These are phyloP conservation scores for Bonia amplexicaulis DNA, from an alignment of 176 grass and related monocot species.

Conservation along the genomic window DNA sequence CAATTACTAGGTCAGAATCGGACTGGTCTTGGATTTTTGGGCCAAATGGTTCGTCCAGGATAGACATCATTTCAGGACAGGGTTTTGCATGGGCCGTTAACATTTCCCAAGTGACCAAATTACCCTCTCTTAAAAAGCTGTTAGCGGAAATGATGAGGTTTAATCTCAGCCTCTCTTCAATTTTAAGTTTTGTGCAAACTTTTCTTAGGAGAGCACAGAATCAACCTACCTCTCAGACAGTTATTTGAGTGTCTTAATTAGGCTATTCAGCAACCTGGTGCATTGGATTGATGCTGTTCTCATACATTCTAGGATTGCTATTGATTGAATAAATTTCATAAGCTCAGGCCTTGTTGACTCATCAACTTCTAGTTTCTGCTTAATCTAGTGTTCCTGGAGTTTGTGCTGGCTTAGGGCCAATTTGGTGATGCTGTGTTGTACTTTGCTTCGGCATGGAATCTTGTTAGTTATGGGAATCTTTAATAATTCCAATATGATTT, in stretches of 20 bases:
- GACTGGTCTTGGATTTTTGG: background rate
- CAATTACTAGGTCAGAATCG: background rate
- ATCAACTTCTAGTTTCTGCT: background rate
- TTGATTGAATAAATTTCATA: background rate
- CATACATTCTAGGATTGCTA: background rate
- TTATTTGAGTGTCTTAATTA: conserved; percentile 2
- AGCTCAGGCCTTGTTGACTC: background rate
- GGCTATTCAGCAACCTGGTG: background rate
- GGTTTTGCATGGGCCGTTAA: background rate
- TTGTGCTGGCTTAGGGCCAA: background rate
- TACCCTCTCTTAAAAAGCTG: background rate
- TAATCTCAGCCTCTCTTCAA: background rate
- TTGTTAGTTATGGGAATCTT: background rate
- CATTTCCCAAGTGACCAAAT: background rate
- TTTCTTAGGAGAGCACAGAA: background rate
- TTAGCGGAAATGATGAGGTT: background rate
- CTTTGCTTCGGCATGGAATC: background rate
- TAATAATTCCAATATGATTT: background rate
- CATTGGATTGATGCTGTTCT: background rate
- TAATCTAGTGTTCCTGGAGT: background rate
- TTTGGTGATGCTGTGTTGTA: background rate
- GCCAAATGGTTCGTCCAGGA: background rate
- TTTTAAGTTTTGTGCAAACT: background rate
- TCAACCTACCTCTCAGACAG: background rate
- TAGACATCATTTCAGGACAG: background rate